Evolutionary conservation across 495 filamentous ascomycete species (phyloP), one percentile per base, ranked within the genome.

Genomic region (Glarea lozoyensis): DNA sequence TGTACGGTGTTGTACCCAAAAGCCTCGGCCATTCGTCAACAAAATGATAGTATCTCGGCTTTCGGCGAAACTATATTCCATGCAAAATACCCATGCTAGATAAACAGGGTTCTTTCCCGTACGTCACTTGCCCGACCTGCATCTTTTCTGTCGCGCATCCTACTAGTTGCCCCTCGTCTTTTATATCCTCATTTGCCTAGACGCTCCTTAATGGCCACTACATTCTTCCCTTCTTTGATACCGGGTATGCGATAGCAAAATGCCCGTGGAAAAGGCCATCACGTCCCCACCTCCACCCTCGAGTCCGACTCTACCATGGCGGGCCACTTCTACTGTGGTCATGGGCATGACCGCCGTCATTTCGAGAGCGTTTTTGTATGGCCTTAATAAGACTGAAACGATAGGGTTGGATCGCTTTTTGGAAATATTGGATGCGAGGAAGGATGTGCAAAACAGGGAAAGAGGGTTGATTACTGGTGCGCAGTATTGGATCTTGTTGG

Each of bases 381-480:
- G 69, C 0, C 51, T 77, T 43, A 77, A 75, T 48, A 58, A 60
- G 2, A 69, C 71, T 17, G 79, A 92, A 50, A 73, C 80, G 1
- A 67, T 76, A 54, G 89, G 89, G 0, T 60, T 90, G 25, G 76
- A 84, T 11, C 54, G 65, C n/a, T 93, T 94, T 46, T 63, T 87
- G 10, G 69, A 82, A n/a, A 56, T 88, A 4, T 62, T 93, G 13
- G 86, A 94, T 52, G 70, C 73, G 32, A 72, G 89, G 40, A 67
- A 69, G 50, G 76, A 93, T 61, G 67, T 78, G 12, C 73, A 79
- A 34, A 67, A 69, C 49, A 75, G 90, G 51, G 65, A 78, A 45
- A 76, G 78, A 55, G 90, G 90, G 20, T 69, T 96, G 47, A 70
- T 97, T 46, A 97, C 90, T 54, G 86, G 89, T 94, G 11, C 16